phyloP scores from a whole-genome alignment of 129 eudicot genomes.

The Helianthus tuberosus region DNA sequence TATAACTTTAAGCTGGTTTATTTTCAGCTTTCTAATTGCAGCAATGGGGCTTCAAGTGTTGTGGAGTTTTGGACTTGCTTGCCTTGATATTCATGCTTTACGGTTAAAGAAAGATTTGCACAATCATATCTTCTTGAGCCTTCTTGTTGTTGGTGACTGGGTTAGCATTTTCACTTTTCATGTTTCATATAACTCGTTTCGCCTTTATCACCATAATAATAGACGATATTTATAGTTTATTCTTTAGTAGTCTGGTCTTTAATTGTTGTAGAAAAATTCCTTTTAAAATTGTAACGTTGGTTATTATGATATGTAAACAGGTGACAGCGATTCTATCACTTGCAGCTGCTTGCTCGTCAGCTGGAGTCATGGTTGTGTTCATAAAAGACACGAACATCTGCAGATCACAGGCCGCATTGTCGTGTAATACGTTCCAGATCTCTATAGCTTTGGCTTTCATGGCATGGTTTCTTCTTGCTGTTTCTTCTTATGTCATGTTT shows the following conservation, averaged over 20 bases:
- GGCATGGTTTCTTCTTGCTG: conserved; percentile 83
- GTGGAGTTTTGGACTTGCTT: conserved; percentile 88
- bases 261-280: not conserved
- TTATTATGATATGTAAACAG: conserved; percentile 36
- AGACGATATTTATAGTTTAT: no score
- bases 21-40: conserved; percentile 81
- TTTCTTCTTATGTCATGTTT: conserved; percentile 73
- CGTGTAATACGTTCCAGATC: conserved; percentile 64
- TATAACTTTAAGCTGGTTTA: conserved; percentile 22
- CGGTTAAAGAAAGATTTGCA: conserved; percentile 59
- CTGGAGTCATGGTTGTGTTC: conserved; percentile 74
- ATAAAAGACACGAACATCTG: conserved; percentile 61
- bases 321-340: conserved; percentile 77
- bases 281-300: not conserved
- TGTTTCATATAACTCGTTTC: no score
- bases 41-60: conserved; percentile 79
- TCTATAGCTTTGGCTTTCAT: conserved; percentile 74
- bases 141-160: conserved; percentile 88
- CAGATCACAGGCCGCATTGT: conserved; percentile 32
- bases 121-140: conserved; percentile 55
- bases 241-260: no score
- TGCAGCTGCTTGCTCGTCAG: conserved; percentile 83
- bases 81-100: conserved; percentile 73
- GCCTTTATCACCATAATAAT: not conserved
- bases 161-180: conserved; percentile 33